Base-by-base conservation (phyloP, 208 protist species). In the Zelonia costaricensis region DNA sequence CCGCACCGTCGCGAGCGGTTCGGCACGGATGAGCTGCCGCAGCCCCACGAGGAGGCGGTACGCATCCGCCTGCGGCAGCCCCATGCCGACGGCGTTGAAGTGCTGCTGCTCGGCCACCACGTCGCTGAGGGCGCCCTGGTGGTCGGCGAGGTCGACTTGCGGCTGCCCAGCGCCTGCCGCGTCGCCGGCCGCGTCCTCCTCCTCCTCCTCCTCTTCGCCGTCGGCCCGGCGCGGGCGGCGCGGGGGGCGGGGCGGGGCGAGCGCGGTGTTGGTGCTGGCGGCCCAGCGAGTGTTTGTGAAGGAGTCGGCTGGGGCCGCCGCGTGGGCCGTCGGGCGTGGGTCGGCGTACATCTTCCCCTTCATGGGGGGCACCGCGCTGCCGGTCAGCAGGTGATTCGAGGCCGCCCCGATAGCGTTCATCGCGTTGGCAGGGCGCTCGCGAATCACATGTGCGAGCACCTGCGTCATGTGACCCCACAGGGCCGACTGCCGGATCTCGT, bases 41-140 rank as follows among this genome's bases (percentile, higher is more conserved):
- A 98, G 86, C 8, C 89, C 85, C 7, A 97, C 80, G 23, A 91
- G 62, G 13, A 98, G 52, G 27, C 91, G 86, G 58, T 91, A 94
- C 22, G 80, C 74, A 59, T 96, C 95, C 62, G 85, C 80, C 31
- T 72, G 38, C 3, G 66, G 67, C 20, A 98, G 74, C 1, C 93
- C 95, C 5, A 86, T 74, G 18, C 93, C 95, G 18, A 88, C 81
- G 27, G 45, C 42, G 64, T 96, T 93, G 59, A 97, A 97, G 42
- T 82, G 35, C 36, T 59, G 62, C 80, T 94, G 83, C 72, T 97
- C 89, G 15, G 80, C 68, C 44, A 94, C 73, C 5, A 97, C 76
- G 58, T 98, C 91, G 53, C 69, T 76, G 28, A 98, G 55, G 23
- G 75, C 69, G 18, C 84, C 86, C 0, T 83, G 78, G 43, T 87